phyloP scores from a whole-genome alignment of 441 rosid genomes.

The Lepidium campestre region DNA sequence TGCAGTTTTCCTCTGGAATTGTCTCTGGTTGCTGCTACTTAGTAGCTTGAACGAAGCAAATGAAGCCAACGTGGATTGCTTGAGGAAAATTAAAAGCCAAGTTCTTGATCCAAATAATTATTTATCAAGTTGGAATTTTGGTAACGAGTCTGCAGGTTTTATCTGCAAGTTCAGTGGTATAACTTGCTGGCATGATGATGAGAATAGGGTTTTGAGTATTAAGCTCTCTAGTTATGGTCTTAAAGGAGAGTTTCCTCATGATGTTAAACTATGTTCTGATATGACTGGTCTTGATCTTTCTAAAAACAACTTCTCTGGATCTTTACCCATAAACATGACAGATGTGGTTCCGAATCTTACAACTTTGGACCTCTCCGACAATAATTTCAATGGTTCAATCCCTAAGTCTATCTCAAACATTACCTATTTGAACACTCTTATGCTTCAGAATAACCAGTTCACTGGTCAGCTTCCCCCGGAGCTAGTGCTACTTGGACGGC shows the following conservation, averaged over 20 bases:
- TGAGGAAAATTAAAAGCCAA: constrained; percentile 27
- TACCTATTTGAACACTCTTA: constrained; percentile 42
- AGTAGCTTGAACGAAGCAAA: constrained; percentile 28
- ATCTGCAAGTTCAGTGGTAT: constrained; percentile 56
- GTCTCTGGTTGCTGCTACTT: constrained; percentile 29
- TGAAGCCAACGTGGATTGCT: constrained; percentile 35
- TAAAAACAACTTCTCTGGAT: constrained; percentile 48
- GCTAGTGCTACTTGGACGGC: constrained; percentile 38
- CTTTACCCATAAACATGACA: constrained; percentile 38
- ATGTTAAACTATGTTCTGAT: constrained; percentile 37
- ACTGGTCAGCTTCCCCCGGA: constrained; percentile 47
- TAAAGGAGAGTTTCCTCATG: constrained; percentile 56
- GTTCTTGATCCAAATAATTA: constrained; percentile 39
- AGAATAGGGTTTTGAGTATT: constrained; percentile 61
- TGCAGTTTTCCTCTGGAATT: constrained; percentile 9
- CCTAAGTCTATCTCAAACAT: constrained; percentile 30
- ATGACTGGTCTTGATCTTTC: constrained; percentile 58
- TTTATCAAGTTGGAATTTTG: constrained; percentile 53
- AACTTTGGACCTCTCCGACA: constrained; percentile 48
- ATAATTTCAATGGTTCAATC: constrained; percentile 49
- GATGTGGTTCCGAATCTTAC: constrained; percentile 12
- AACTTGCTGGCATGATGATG: constrained; percentile 84
- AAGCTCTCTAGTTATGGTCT: constrained; percentile 59
- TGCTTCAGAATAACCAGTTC: constrained; percentile 50
- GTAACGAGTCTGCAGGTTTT: constrained; percentile 49